A percentile compares a stretch with the other conserved stretches of the same genome.
Conservation (phyloP, 345 rosid genomes). For the Physaria fendleri region DNA sequence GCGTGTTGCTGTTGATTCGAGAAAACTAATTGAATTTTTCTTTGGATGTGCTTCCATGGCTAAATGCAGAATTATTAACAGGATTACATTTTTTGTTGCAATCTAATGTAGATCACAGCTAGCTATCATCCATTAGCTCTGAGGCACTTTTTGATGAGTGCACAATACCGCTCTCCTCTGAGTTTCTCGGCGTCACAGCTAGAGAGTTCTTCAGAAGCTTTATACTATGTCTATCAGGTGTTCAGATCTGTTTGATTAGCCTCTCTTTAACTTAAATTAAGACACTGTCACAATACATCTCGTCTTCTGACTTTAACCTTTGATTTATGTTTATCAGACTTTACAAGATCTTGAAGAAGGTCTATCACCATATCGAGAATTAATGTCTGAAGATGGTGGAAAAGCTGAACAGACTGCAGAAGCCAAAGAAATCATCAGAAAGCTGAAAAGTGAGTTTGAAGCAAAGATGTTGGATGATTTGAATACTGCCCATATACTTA, state of each 20-base stretch:
- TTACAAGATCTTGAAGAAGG: slow-evolving; percentile 58
- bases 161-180: slow-evolving; percentile 67
- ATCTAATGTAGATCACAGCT: background rate
- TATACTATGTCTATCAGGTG: slow-evolving; percentile 72
- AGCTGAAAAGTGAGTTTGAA: slow-evolving; percentile 43
- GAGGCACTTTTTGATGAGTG: slow-evolving; percentile 38
- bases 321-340: slow-evolving; percentile 42
- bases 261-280: too few relatives aligned
- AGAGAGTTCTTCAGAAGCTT: slow-evolving; percentile 49
- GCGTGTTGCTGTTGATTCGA: slow-evolving; percentile 59
- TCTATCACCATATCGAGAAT: slow-evolving; percentile 34
- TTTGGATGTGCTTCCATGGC: background rate
- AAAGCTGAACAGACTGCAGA: slow-evolving; percentile 31
- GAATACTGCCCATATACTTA: slow-evolving; percentile 49
- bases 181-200: slow-evolving; percentile 43
- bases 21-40: slow-evolving; percentile 30
- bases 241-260: too few relatives aligned
- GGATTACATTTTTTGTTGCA: too few relatives aligned
- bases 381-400: slow-evolving; percentile 9
- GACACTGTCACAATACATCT: background rate
- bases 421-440: slow-evolving; percentile 40
- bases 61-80: background rate
- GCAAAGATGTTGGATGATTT: slow-evolving; percentile 62
- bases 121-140: background rate
- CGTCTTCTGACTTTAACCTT: too few relatives aligned